A percentile compares a stretch with the other conserved stretches of the same genome.
phyloP scores from a whole-genome alignment of 371 early-diverging fungal species.

The Zychaea mexicana region DNA sequence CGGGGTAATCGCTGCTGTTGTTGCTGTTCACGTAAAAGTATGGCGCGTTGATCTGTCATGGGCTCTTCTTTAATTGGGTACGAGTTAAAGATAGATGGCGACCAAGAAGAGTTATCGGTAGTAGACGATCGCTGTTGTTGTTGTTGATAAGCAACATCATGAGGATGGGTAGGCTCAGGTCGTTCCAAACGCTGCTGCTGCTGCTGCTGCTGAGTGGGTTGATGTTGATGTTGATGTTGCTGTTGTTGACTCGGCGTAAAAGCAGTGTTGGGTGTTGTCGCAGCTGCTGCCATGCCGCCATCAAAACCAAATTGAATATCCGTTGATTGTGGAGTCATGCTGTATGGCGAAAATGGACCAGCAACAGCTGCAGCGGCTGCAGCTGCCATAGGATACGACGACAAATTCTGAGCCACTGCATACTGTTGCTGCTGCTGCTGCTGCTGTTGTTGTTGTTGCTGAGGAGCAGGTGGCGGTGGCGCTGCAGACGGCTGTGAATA shows the following conservation, averaged over 20 bases:
- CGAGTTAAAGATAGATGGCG: conserved; percentile 1
- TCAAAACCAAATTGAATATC: conserved; percentile 15
- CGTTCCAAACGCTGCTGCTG: conserved; percentile 11
- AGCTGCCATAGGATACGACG: conserved; percentile 10
- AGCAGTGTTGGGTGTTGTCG: neutral
- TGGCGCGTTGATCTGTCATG: conserved; percentile 7
- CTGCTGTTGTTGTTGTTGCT: conserved; percentile 13
- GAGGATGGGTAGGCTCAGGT: conserved; percentile 14
- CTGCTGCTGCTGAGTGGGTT: conserved; percentile 5
- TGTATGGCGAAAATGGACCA: conserved; percentile 13
- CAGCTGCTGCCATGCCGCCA: conserved; percentile 7
- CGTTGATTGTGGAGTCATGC: conserved; percentile 2
- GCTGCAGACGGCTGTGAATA: conserved; percentile 12
- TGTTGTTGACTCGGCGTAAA: neutral
- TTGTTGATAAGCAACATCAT: conserved; percentile 2
- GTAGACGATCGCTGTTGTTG: conserved; percentile 2
- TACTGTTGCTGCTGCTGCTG: conserved; percentile 15
- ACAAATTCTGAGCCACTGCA: conserved; percentile 1
- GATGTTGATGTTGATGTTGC: neutral
- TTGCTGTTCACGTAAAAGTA: conserved; percentile 11
- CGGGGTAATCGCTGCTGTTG: conserved; percentile 8
- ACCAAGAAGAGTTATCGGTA: neutral
- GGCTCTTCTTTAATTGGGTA: conserved; percentile 14
- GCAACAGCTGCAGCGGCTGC: conserved; percentile 3
- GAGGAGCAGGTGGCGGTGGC: conserved; percentile 4